Base-by-base conservation (phyloP, 441 rosid species). In the Eruca vesicaria region DNA sequence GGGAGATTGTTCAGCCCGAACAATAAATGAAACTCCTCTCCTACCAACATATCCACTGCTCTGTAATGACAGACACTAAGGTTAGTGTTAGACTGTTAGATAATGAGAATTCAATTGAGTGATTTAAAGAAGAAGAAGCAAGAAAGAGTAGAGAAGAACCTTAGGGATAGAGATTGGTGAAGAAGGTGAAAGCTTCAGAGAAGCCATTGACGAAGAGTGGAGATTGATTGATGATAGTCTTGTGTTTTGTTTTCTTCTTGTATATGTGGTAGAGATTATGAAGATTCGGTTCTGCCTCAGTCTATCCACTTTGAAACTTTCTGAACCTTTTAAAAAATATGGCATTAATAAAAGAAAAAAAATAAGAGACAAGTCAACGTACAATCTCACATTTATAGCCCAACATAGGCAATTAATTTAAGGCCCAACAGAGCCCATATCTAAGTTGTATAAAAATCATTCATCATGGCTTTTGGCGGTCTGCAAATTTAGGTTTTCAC, bases 111-210 rank as follows among this genome's bases (percentile, higher is more conserved):
- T 43, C 41, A 15, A 9, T 9, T 45, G 18, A 66, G 4, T 35
- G 35, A 16, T 9, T 16, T 10, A 62, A 4, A 12, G 63, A n/a
- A 69, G 53, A 29, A 31, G 52, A 36, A 29, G 59, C 45, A 62
- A 11, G 9, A 28, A 33, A 65, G 43, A 57, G 16, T 35, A 61
- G 12, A 50, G 56, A 32, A 64, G 33, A 50, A 86, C 91, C 90
- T 82, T 93, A 70, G 93, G 86, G 59, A 88, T 68, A 28, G 88
- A 82, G 70, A 81, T 73, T 73, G 86, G 81, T 57, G 87, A 76
- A 28, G 89, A 77, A 18, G 81, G 86, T 72, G 86, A 85, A 59
- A 82, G 72, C 59, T 83, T 93, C 77, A 93, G 84, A 55, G 97
- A 88, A 84, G 85, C 94, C 98, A 93, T 90, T 73, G 82, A 19